phyloP scores from a whole-genome alignment of 1,284 basidiomycete species.

The Cryptococcus wingfieldii region DNA sequence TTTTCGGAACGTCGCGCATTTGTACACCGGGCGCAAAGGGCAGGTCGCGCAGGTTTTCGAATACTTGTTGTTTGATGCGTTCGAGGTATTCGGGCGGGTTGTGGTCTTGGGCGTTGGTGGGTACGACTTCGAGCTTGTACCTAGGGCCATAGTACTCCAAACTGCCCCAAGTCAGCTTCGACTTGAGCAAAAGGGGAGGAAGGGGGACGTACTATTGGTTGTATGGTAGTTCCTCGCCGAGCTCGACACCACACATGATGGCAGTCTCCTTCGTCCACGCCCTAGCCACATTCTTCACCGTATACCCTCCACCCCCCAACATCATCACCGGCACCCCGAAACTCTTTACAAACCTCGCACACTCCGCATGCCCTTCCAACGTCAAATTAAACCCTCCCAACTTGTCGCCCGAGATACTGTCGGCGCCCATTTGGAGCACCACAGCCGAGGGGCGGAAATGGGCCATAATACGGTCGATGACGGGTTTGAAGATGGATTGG shows the following conservation, averaged over 20 bases:
- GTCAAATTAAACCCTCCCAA: slow-evolving; percentile 94
- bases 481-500: slow-evolving; percentile 81
- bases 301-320: slow-evolving; percentile 94
- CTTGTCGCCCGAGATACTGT: slow-evolving; percentile 92
- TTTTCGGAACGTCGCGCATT: slow-evolving; percentile 74
- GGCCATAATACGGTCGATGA: slow-evolving; percentile 81
- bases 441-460: slow-evolving; percentile 86
- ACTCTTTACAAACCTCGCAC: slow-evolving; percentile 78
- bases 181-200: neutral
- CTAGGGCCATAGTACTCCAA: slow-evolving; percentile 98
- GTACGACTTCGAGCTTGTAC: slow-evolving; percentile 85
- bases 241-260: slow-evolving; percentile 80
- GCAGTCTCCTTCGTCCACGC: slow-evolving; percentile 98
- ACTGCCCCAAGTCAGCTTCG: slow-evolving; percentile 22
- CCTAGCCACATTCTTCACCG: slow-evolving; percentile 84
- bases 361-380: slow-evolving; percentile 84
- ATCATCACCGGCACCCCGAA: slow-evolving; percentile 85
- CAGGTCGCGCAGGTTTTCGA: slow-evolving; percentile 74
- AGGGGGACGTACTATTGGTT: slow-evolving; percentile 64
- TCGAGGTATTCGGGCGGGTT: slow-evolving; percentile 83
- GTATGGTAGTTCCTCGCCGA: slow-evolving; percentile 82
- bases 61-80: slow-evolving; percentile 69
- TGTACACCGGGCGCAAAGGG: slow-evolving; percentile 80
- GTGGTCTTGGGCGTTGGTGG: slow-evolving; percentile 91
- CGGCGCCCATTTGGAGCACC: slow-evolving; percentile 92